Percentiles rank a stretch among this genome's conserved stretches.
Conservation (phyloP, 768 basidiomycete species). For the Calocera cornea region DNA sequence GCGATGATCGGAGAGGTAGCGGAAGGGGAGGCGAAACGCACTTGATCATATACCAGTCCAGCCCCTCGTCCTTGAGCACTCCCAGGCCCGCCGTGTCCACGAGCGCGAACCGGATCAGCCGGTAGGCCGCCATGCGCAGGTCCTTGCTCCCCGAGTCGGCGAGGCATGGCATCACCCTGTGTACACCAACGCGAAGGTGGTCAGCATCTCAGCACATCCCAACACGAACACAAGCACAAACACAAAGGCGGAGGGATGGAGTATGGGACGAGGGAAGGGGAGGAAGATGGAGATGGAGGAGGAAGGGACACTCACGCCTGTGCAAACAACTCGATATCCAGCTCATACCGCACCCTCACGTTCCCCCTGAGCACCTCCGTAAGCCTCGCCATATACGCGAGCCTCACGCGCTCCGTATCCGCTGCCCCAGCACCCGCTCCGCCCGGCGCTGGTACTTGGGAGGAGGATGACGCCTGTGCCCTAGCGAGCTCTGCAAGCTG, state of each 20-base stretch:
- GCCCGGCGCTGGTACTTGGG: background rate
- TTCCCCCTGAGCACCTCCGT: constrained; percentile 54
- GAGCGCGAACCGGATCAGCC: constrained; percentile 64
- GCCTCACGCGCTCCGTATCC: constrained; percentile 35
- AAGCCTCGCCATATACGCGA: constrained; percentile 52
- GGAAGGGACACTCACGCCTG: constrained; percentile 46
- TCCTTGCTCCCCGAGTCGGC: constrained; percentile 60
- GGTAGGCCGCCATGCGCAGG: constrained; percentile 69
- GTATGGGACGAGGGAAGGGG: background rate
- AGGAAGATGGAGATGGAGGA: background rate
- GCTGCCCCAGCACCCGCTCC: constrained; percentile 16
- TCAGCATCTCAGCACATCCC: background rate
- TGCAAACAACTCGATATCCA: constrained; percentile 56
- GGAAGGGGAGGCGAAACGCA: constrained; percentile 25
- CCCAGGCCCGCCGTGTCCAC: constrained; percentile 62
- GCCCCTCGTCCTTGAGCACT: constrained; percentile 43
- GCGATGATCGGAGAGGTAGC: constrained; percentile 6
- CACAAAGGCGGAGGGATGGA: background rate
- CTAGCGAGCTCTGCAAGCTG: background rate
- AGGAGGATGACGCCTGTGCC: background rate
- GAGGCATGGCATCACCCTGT: constrained; percentile 63
- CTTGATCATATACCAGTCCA: constrained; percentile 91
- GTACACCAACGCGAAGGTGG: constrained; percentile 11
- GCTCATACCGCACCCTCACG: constrained; percentile 60
- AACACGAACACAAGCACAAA: background rate